Evolutionary conservation across 2,329 filamentous ascomycete genomes (phyloP), one percentile per base, ranked within the genome.

Genomic region (Fusarium brevicatenulatum): DNA sequence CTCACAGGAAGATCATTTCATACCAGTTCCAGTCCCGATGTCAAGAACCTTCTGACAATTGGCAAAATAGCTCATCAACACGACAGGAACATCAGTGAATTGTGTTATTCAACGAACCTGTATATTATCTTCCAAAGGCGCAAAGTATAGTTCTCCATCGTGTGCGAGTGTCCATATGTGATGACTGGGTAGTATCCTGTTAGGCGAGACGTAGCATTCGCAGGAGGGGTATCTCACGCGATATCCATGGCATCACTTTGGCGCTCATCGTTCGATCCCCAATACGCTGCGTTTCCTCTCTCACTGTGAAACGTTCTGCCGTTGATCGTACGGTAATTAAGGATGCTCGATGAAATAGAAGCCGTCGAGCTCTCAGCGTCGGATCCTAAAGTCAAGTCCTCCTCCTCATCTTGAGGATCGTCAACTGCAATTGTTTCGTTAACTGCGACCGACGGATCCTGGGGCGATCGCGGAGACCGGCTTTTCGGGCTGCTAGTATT

Each of bases 81-180:
- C 1, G 28, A 18, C 1, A n/a, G 15, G 1, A 6, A 49, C 7
- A 18, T 5, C 3, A 30, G 2, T 30, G 7, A 0, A 12, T 18
- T 32, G 7, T 7, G 3, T 32, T 5, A 5, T 32, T 9, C 2
- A 23, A 49, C 28, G 10, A 32, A 49, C 46, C 46, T 49, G 46
- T 9, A 32, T 49, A 5, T 32, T 49, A 0, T 49, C 46, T 18
- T 23, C 28, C 3, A 49, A 1, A 18, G 46, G 46, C 7, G 46
- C 46, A 32, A 49, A 49, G 28, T 23, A 49, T 0, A 49, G 5
- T 4, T 49, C 46, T 32, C 46, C 46, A 9, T 49, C 28, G 21
- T 49, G 46, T 2, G 28, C 15, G 10, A 49, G 46, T 32, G 46
- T 49, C 46, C 46, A 49, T n/a, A 49, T 32, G 10, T 49, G 46